These are phyloP conservation scores for Psilocybe cubensis DNA, from an alignment of 768 basidiomycete species.

Conservation along the genomic window DNA sequence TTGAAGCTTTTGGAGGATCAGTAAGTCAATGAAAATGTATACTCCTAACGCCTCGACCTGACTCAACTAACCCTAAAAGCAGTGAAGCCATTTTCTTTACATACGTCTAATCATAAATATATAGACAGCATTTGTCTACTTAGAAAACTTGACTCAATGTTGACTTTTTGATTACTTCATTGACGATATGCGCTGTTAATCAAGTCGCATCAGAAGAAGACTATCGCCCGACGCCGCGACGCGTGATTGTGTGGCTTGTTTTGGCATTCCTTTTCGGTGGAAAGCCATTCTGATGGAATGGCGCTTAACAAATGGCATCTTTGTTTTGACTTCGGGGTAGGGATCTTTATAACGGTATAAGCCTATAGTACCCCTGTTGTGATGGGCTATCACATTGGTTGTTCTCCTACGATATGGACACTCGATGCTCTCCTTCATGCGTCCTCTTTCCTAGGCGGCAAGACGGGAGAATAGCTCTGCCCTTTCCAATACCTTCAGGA, in stretches of 20 bases:
- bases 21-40: background rate
- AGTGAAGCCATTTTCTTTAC: background rate
- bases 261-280: background rate
- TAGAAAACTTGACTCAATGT: background rate
- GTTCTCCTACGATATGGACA: background rate
- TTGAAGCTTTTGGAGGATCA: conserved; percentile 37
- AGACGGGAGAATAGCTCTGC: background rate
- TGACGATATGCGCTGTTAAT: background rate
- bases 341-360: background rate
- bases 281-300: conserved; percentile 2
- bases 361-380: background rate
- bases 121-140: background rate
- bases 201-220: background rate
- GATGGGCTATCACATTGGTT: conserved; percentile 1
- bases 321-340: conserved; percentile 5
- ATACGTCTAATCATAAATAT: background rate
- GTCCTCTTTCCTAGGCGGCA: conserved; percentile 4
- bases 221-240: background rate
- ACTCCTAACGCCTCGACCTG: no score
- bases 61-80: background rate
- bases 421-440: conserved; percentile 3
- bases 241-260: background rate
- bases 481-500: background rate
- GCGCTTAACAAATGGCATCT: conserved; percentile 6
- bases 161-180: background rate